Conservation (phyloP, 768 basidiomycete genomes). For the Kwoniella sp. region DNA sequence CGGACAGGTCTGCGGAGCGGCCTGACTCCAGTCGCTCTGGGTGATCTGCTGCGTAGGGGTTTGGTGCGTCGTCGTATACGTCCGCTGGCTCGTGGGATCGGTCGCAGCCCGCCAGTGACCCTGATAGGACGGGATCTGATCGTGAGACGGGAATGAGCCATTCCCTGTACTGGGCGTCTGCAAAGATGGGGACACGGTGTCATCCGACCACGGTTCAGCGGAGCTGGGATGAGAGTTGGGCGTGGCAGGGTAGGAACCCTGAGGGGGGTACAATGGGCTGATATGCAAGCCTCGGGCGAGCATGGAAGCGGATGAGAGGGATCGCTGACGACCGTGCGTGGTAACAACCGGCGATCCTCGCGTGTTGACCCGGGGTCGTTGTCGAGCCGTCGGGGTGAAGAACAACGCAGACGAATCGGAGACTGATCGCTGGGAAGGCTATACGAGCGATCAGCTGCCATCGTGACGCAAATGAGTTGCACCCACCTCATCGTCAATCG, state of each 20-base stretch:
- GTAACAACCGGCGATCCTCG: slow-evolving; percentile 2
- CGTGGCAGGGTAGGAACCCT: slow-evolving; percentile 9
- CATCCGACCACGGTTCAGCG: slow-evolving; percentile 5
- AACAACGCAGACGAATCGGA: slow-evolving; percentile 4
- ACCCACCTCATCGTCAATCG: too few species aligned
- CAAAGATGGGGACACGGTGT: slow-evolving; percentile 22
- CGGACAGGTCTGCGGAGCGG: slow-evolving; percentile 4
- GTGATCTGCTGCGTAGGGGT: not conserved
- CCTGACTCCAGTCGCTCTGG: not conserved
- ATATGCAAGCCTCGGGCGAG: slow-evolving; percentile 25
- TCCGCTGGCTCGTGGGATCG: slow-evolving; percentile 15
- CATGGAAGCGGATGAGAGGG: slow-evolving; percentile 31
- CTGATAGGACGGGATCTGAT: slow-evolving; percentile 1
- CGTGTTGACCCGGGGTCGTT: not conserved
- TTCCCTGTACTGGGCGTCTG: slow-evolving; percentile 31
- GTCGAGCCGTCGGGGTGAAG: slow-evolving; percentile 20
- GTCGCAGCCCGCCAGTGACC: slow-evolving; percentile 22
- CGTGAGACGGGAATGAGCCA: slow-evolving; percentile 15
- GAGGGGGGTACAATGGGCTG: slow-evolving; percentile 9
- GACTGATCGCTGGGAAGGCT: too few species aligned
- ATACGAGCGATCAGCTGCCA: not conserved
- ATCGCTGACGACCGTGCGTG: slow-evolving; percentile 19
- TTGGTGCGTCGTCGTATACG: slow-evolving; percentile 7
- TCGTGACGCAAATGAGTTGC: too few species aligned
- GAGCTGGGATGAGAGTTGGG: not conserved